Conservation (phyloP, 1,284 basidiomycete species). For the Trametes polyzona region DNA sequence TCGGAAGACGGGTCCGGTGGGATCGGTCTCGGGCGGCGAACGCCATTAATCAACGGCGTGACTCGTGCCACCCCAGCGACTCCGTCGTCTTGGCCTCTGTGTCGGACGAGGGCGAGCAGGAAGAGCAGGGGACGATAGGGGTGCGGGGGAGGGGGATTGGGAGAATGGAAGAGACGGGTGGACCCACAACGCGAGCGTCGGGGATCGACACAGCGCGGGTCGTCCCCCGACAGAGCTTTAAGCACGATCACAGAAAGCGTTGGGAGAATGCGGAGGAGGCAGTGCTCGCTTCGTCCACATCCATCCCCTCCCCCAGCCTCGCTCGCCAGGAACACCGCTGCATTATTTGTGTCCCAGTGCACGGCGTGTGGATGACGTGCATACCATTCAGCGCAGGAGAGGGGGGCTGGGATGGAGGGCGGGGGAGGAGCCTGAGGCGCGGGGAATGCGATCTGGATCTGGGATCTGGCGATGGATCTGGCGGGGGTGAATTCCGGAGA, state of each 20-base stretch:
- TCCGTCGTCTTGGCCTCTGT: too few relatives aligned
- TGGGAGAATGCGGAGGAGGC: constrained; percentile 6
- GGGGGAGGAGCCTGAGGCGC: background rate
- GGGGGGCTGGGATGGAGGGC: background rate
- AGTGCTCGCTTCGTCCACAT: background rate
- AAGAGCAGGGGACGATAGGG: background rate
- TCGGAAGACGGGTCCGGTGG: background rate
- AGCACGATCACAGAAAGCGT: background rate
- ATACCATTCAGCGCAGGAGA: background rate
- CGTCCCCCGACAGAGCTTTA: background rate
- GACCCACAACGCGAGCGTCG: constrained; percentile 1
- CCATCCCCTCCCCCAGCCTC: background rate
- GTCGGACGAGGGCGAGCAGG: too few relatives aligned
- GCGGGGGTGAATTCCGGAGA: background rate
- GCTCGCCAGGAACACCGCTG: background rate
- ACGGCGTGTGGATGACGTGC: too few relatives aligned
- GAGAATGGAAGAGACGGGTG: background rate
- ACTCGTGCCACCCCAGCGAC: too few relatives aligned
- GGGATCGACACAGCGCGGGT: background rate
- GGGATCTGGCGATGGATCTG: background rate
- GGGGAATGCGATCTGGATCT: background rate
- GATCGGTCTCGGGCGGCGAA: background rate
- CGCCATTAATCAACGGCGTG: background rate
- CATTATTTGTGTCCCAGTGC: too few relatives aligned
- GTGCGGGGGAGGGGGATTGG: background rate